Base-by-base conservation (phyloP, 805 yeast genomes). In the Kuraishia hungarica region DNA sequence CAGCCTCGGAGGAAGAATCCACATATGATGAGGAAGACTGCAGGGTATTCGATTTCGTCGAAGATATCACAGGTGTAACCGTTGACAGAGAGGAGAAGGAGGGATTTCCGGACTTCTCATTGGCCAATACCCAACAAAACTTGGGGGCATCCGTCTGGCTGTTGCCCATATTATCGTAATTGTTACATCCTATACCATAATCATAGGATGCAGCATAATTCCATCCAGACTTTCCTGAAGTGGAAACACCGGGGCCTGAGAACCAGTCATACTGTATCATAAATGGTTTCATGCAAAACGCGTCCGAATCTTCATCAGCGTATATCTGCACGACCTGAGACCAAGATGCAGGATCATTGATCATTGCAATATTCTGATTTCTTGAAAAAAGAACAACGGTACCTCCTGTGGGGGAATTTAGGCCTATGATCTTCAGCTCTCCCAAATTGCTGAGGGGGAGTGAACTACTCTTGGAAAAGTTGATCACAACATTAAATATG, bases 181-280 rank as follows among this genome's bases (percentile, higher is more conserved):
- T 43, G 13, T 13, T 13, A 43, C 48, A 43, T 43, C 48, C 48
- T 7, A 19, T 43, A 5, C 19, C 21, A 19, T 43, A 43, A n/a
- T 43, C 48, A 19, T 43, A 43, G 21, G 21, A n/a, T 13, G 7
- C 17, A 8, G 48, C 48, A 13, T 43, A 43, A 13, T 17, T 17
- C 13, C 6, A 43, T 43, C n/a, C 6, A 43, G 19, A 17, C 5
- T 8, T 19, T 8, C 17, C n/a, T n/a, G 21, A 43, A 43, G 21
- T 43, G 8, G 48, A 43, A 43, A n/a, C 21, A n/a, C 21, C 21
- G 5, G 21, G 7, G 17, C 21, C 21, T 5, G 26, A 13, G 23
- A 22, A 61, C 64, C 71, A 68, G 20, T 68, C 68, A 50, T 59
- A 67, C 48, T 68, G 70, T 51, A 68, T 61, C 58, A 65, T 68